Conservation (phyloP, 768 basidiomycete species). For the Amanita rimosa region DNA sequence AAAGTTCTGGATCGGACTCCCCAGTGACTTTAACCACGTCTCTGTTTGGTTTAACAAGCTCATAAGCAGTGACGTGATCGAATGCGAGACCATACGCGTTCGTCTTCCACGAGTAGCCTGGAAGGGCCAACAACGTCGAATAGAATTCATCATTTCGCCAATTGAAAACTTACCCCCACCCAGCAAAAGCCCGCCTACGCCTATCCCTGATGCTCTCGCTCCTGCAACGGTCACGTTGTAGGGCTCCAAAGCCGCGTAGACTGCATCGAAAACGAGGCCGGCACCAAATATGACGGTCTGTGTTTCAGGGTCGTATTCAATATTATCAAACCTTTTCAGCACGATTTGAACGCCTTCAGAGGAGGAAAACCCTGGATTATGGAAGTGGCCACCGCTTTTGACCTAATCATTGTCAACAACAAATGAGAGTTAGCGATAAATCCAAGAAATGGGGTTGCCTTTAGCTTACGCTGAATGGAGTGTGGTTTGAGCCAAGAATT, state of each 20-base stretch:
- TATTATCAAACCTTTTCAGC: conserved; percentile 25
- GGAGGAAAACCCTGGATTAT: conserved; percentile 36
- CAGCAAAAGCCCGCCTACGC: conserved; percentile 34
- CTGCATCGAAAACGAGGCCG: conserved; percentile 40
- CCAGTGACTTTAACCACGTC: conserved; percentile 24
- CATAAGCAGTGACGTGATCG: conserved; percentile 41
- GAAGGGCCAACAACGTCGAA: conserved; percentile 22
- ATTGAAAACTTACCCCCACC: conserved; percentile 28
- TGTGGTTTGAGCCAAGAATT: background rate
- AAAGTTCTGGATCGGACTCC: conserved; percentile 23
- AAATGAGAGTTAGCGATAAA: no score
- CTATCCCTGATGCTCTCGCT: conserved; percentile 33
- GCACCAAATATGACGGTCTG: conserved; percentile 20
- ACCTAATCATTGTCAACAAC: conserved; percentile 18
- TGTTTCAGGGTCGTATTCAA: conserved; percentile 19
- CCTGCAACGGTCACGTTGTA: conserved; percentile 35
- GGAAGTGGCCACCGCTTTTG: conserved; percentile 37
- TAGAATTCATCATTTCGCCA: conserved; percentile 18
- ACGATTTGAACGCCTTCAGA: conserved; percentile 38
- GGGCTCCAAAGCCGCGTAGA: conserved; percentile 28
- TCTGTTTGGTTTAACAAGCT: conserved; percentile 49
- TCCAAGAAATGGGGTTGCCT: background rate
- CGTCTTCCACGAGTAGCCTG: conserved; percentile 45
- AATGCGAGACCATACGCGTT: conserved; percentile 2
- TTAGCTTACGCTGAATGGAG: conserved; percentile 1